Evolutionary conservation across 139 green algal species (phyloP).

Genomic region (Micractinium sp.): DNA sequence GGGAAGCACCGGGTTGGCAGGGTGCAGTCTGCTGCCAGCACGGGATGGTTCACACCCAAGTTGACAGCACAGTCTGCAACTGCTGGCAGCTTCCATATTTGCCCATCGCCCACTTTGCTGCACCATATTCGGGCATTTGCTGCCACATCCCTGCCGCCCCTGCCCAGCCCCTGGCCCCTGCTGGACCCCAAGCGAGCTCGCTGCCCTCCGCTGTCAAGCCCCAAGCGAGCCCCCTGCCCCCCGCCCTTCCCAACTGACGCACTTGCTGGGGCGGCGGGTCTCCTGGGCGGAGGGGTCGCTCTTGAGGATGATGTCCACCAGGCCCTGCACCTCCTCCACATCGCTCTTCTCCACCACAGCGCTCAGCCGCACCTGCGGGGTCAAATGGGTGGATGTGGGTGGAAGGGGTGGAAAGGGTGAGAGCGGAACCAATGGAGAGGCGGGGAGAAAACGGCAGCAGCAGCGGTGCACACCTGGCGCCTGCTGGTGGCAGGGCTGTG

Average conservation of each 20-base stretch:
- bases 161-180: too few species aligned
- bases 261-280: background rate
- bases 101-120: too few species aligned
- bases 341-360: constrained; percentile 43
- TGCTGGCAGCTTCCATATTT: too few species aligned
- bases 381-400: background rate
- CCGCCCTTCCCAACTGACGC: background rate
- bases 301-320: constrained; percentile 53
- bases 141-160: background rate
- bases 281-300: constrained; percentile 42
- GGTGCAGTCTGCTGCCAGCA: background rate
- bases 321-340: constrained; percentile 43
- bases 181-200: too few species aligned
- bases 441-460: too few species aligned
- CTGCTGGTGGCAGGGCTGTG: too few species aligned
- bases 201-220: background rate
- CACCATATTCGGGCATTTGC: background rate
- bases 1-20: background rate
- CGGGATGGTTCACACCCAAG: too few species aligned
- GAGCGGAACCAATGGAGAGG: too few species aligned
- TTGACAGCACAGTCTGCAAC: too few species aligned
- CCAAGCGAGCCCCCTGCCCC: background rate
- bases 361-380: constrained; percentile 38
- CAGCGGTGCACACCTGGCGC: too few species aligned
- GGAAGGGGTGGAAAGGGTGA: background rate